These are phyloP conservation scores for Penicillium sp. DNA, from an alignment of 2,329 filamentous ascomycete genomes.

Conservation along the genomic window DNA sequence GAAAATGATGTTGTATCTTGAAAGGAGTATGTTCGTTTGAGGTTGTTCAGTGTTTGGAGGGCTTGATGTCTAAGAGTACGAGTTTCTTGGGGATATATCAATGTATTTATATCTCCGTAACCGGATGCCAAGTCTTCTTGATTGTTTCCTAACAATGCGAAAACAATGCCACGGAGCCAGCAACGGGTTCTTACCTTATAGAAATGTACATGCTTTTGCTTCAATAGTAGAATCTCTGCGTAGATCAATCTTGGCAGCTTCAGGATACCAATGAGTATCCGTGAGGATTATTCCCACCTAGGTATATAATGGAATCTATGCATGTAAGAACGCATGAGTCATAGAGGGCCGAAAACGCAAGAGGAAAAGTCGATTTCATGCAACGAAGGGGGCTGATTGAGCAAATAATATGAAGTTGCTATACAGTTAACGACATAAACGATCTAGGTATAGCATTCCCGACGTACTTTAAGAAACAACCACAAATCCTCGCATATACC, in stretches of 20 bases:
- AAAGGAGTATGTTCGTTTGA: neutral
- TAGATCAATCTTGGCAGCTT: neutral
- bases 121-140: neutral
- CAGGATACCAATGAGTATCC: neutral
- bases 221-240: neutral
- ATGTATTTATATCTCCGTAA: slow-evolving; percentile 6
- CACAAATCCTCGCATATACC: neutral
- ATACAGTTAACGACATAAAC: neutral
- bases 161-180: neutral
- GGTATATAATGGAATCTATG: neutral
- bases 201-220: neutral
- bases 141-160: neutral
- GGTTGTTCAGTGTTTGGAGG: neutral
- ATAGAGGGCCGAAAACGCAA: neutral
- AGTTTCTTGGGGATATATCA: neutral
- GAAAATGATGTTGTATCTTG: neutral
- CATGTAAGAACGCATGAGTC: neutral
- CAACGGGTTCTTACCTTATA: neutral
- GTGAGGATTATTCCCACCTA: no score
- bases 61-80: slow-evolving; percentile 1
- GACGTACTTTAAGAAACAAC: neutral
- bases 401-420: neutral
- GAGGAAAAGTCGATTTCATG: neutral
- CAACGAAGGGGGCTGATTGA: neutral
- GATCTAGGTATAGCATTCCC: neutral